Evolutionary conservation across 2,329 filamentous ascomycete species (phyloP).

Genomic region (Ophiocordyceps camponoti-rufipedis): DNA sequence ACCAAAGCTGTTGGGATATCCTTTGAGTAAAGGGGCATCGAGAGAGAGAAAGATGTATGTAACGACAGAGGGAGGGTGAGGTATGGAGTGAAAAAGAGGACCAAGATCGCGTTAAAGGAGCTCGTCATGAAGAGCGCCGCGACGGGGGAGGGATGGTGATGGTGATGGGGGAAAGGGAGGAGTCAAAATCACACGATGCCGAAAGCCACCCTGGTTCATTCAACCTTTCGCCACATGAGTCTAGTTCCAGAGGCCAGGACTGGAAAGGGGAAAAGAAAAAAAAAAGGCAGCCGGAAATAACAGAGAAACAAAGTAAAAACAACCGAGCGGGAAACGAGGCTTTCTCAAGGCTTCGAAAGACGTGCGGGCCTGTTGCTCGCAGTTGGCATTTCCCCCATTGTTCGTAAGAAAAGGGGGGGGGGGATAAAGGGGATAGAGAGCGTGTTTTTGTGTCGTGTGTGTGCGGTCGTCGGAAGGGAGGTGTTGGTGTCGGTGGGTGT

Average conservation of each 20-base stretch:
- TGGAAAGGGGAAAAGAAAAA: neutral
- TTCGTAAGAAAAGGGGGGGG: neutral
- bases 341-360: neutral
- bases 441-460: neutral
- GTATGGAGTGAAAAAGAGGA: conserved; percentile 7
- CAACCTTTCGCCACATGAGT: conserved; percentile 1
- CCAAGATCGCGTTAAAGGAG: conserved; percentile 1
- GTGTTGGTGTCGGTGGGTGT: neutral
- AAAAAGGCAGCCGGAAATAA: neutral
- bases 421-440: neutral
- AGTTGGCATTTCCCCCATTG: neutral
- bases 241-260: conserved; percentile 1
- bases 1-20: conserved; percentile 4
- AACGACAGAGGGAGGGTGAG: conserved; percentile 1
- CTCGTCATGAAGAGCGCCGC: neutral
- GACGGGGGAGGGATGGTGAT: neutral
- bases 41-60: neutral
- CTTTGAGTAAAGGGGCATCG: conserved; percentile 2
- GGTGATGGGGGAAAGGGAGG: neutral
- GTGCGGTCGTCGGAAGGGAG: neutral
- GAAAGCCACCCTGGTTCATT: neutral
- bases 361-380: neutral
- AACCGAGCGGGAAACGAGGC: neutral
- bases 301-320: neutral
- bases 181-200: neutral